A percentile compares a stretch with the other conserved stretches of the same genome.
Evolutionary conservation across 2,329 filamentous ascomycete species (phyloP).

Genomic region (Pleurostoma richardsiae): DNA sequence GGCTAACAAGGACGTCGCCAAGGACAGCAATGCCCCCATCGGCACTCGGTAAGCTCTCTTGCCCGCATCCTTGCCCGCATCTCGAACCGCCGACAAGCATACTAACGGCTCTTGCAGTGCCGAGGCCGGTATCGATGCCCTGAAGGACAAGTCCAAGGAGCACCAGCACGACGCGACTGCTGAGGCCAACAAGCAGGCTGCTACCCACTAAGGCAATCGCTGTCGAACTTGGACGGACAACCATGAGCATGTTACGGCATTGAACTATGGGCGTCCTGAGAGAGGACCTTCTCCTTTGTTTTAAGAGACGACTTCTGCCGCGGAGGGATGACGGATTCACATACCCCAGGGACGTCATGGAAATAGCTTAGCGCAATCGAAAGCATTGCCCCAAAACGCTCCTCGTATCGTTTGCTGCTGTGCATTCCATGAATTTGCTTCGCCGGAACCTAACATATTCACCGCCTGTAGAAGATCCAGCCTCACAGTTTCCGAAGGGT

Average conservation of each 20-base stretch:
- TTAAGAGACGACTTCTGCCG: neutral
- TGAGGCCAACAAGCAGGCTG: conserved; percentile 31
- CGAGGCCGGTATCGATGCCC: conserved; percentile 21
- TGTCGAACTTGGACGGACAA: neutral
- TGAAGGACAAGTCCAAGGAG: conserved; percentile 28
- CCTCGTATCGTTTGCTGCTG: too few species aligned
- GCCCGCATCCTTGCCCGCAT: neutral
- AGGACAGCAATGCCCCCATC: conserved; percentile 43
- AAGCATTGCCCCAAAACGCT: neutral
- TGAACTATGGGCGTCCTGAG: neutral
- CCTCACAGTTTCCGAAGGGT: too few species aligned
- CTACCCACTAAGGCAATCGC: conserved; percentile 24
- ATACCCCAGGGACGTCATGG: neutral
- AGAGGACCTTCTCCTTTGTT: neutral
- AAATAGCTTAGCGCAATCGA: conserved; percentile 3
- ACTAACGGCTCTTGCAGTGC: conserved; percentile 13
- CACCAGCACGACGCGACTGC: conserved; percentile 23
- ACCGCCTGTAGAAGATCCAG: too few species aligned
- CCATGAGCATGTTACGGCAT: too few species aligned
- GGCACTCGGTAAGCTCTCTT: conserved; percentile 32
- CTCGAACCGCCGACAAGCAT: neutral
- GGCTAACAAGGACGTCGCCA: conserved; percentile 55
- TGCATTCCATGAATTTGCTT: too few species aligned
- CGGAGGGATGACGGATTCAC: neutral
- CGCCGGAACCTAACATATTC: too few species aligned